Evolutionary conservation across 257 asterid genomes (phyloP), one percentile per base, ranked within the genome.

Genomic region (Mentha longifolia): DNA sequence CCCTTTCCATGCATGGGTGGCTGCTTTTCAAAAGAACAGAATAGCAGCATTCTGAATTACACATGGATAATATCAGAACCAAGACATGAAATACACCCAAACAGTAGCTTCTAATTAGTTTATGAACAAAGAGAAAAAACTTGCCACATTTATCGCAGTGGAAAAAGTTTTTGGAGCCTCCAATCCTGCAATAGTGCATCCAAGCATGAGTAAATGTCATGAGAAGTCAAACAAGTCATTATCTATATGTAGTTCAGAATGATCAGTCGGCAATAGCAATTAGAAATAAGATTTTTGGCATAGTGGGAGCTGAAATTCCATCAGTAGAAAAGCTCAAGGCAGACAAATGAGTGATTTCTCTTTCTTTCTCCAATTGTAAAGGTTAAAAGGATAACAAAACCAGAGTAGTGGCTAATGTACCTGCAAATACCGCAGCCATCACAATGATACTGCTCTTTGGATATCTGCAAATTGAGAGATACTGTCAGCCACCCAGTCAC

Each of bases 401-500:
- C 60, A 37, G 39, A 28, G 55, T 25, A 54, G 22, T 6, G 60
- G 50, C 15, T 14, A 22, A 46, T 46, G 65, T 82, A 90, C 98
- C 98, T 86, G 92, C 98, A 92, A 47, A 92, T 92, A 78, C 98
- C 97, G 67, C 98, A 92, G 17, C 89, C 95, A 41, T 80, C 65
- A 58, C 98, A 92, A 69, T 92, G 98, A 58, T 79, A 90, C 87
- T 92, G 98, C 69, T 76, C 73, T 67, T 92, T 92, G 30, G 91
- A 86, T n/a, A 79, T 82, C 96, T 90, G 91, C 87, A 82, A 63
- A 76, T 41, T 19, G 52, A 22, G 25, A 2, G 3, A 28, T 28
- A 28, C 55, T 7, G 41, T 78, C 19, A 72, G 61, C 30, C 4
- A 50, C 49, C n/a, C 42, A 25, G 63, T 46, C 61, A 20, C 28